Conservation (phyloP, 257 asterid species). For the Linderniella brevidens region DNA sequence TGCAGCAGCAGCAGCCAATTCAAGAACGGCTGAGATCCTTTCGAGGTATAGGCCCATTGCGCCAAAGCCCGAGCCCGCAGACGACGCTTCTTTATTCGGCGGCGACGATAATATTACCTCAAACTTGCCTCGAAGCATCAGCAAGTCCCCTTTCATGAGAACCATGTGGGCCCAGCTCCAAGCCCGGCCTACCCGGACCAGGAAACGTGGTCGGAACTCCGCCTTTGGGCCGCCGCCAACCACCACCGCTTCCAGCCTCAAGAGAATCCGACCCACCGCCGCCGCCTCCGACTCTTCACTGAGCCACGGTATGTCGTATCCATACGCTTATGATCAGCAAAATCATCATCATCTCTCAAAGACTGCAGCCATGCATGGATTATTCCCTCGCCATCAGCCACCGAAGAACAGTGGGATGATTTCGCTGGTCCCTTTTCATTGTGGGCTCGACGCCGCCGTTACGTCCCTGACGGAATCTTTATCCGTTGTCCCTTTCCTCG, state of each 20-base stretch:
- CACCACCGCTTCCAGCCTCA: conserved; percentile 22
- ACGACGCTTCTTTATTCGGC: neutral
- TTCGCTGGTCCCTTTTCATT: conserved; percentile 25
- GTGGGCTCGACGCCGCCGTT: conserved; percentile 32
- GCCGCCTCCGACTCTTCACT: conserved; percentile 13
- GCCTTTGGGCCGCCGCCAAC: conserved; percentile 38
- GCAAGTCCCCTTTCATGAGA: conserved; percentile 49
- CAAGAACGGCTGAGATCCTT: conserved; percentile 79
- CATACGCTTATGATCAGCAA: too few species aligned
- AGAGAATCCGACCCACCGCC: conserved; percentile 21
- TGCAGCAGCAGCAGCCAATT: conserved; percentile 18
- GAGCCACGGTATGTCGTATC: conserved; percentile 2
- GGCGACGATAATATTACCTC: conserved; percentile 11
- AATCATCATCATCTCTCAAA: too few species aligned
- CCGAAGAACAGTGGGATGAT: too few species aligned
- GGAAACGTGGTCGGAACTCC: conserved; percentile 66
- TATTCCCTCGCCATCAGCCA: conserved; percentile 14
- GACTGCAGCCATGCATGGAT: conserved; percentile 26
- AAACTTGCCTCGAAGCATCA: conserved; percentile 31
- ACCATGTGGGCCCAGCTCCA: conserved; percentile 73
- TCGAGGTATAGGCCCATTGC: conserved; percentile 84
- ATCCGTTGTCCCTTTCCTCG: conserved; percentile 25
- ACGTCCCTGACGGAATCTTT: conserved; percentile 28
- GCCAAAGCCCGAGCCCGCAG: conserved; percentile 52
- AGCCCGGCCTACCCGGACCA: conserved; percentile 69